phyloP scores from a whole-genome alignment of 2,329 filamentous ascomycete species.

The Sporothrix humicola region DNA sequence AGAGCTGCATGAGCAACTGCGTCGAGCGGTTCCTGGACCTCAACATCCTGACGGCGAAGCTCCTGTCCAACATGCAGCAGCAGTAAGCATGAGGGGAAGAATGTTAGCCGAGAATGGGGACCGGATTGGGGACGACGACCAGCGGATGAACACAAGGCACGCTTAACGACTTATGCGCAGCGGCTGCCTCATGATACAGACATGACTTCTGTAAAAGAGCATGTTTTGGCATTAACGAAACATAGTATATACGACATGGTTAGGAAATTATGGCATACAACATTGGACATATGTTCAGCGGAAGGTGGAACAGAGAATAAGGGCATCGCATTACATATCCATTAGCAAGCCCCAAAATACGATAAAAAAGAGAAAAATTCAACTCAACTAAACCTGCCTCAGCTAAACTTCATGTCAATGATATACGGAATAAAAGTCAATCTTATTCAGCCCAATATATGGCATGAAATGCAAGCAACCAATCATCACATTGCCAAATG shows the following conservation, averaged over 20 bases:
- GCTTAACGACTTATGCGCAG: not conserved
- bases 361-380: not conserved
- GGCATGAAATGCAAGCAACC: too few relatives aligned
- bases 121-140: not conserved
- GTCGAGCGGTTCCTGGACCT: constrained; percentile 93
- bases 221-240: not conserved
- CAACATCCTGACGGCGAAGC: constrained; percentile 81
- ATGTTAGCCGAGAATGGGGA: too few relatives aligned
- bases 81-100: constrained; percentile 43
- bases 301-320: not conserved
- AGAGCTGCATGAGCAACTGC: constrained; percentile 87
- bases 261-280: constrained; percentile 12
- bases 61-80: constrained; percentile 70
- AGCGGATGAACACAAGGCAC: not conserved
- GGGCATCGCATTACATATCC: not conserved
- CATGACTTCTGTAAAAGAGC: not conserved
- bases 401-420: not conserved
- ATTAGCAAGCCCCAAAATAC: not conserved
- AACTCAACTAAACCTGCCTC: not conserved
- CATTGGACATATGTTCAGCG: constrained; percentile 1
- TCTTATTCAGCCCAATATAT: too few relatives aligned
- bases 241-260: constrained; percentile 8
- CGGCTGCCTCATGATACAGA: not conserved
- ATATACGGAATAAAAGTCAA: too few relatives aligned
- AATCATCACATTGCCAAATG: too few relatives aligned